Evolutionary conservation across 1,139 yeast species (phyloP), one percentile per base, ranked within the genome.

Genomic region (Sugiyamaella sp.): DNA sequence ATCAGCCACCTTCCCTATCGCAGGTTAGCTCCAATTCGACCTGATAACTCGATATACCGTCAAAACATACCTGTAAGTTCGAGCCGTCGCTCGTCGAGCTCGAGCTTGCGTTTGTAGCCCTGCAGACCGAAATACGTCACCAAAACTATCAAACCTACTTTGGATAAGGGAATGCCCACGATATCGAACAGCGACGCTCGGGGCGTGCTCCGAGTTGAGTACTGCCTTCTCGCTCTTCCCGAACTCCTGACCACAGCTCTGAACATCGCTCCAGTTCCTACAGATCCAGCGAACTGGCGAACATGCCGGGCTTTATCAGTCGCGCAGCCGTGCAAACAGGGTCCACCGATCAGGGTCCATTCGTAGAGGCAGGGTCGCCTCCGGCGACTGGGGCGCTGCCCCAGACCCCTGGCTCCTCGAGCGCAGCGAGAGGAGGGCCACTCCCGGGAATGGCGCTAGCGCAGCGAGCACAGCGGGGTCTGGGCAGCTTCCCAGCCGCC

Each of bases 41-140:
- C n/a, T n/a, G n/a, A n/a, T n/a, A 39, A 20, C 27, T 39, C 5
- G 16, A 8, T 25, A 25, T 25, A 25, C 5, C 29, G 35, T 19
- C 33, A 14, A 41, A 4, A 53, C 60, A 17, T 27, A 56, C 61
- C 51, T 5, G 39, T 38, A 4, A 51, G 51, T 16, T 42, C 33
- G 21, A 38, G 46, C 48, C 57, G 37, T 27, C 46, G 40, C 43
- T 57, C 51, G 10, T 55, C 56, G 35, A 54, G 29, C 38, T 62
- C 62, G 16, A 59, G 32, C 32, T 55, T 52, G 49, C 56, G 57
- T 60, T 64, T 63, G 9, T 53, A 38, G 19, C 57, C 52, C n/a
- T 60, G 59, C 12, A 59, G 49, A 1, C 64, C 66, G 37, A 57
- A 57, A 35, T 60, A 63, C 4, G 63, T 57, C 5, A 62, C 57